Evolutionary conservation across 495 filamentous ascomycete genomes (phyloP), one percentile per base, ranked within the genome.

Genomic region (Tuber calosporum): DNA sequence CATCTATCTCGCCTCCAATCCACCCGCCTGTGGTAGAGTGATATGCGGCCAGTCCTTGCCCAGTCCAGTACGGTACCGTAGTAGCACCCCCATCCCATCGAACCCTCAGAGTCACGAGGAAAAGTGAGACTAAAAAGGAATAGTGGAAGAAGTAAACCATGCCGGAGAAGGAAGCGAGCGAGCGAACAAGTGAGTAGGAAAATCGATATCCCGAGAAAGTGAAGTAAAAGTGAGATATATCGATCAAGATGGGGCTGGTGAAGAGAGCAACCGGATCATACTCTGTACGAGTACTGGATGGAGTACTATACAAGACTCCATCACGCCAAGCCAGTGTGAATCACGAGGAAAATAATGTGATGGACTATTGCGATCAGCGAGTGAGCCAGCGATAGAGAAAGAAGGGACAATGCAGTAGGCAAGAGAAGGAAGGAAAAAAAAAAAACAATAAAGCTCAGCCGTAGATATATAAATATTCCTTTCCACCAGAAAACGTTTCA

Each of bases 181-280:
- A 62, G 53, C 53, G 26, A 62, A 11, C 26, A n/a, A 62, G 53
- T 3, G 15, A 0, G 26, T 62, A 30, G 53, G 53, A 26, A 62
- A 62, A 62, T 62, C 53, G 30, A 62, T 62, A 62, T 62, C 26
- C 53, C 53, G 53, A 62, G 53, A 62, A 62, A 62, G 53, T 62
- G 53, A 62, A 62, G n/a, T 5, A 30, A 62, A 62, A 62, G 53
- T 62, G 53, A 30, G 53, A 62, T 62, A 62, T 62, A 30, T 62
- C n/a, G 15, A 62, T 4, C 53, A 62, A 62, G 53, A 62, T 62
- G 9, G 26, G n/a, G 53, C 4, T 58, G 30, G 9, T 30, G 53
- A 62, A 30, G 9, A 30, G 9, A 62, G 9, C 30, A 62, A 26
- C 53, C 9, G n/a, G 15, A 30, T 22, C 53, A 11, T 30, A 53